Conservation (phyloP, 1,284 basidiomycete genomes). For the Tilletia setariae region DNA sequence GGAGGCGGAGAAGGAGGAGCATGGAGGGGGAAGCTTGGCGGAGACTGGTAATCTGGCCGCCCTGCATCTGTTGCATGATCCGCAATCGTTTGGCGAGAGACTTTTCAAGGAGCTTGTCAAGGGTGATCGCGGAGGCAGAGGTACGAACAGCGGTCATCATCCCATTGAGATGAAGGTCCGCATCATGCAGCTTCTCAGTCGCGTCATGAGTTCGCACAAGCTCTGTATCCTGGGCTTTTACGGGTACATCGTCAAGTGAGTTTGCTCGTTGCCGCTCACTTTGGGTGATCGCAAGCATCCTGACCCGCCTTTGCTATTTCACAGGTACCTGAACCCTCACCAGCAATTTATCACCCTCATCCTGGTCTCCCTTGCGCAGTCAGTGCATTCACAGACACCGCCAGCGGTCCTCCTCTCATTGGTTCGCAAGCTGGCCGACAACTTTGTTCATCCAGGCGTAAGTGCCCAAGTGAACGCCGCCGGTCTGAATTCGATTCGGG, state of each 20-base stretch:
- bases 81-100: slow-evolving; percentile 92
- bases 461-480: slow-evolving; percentile 92
- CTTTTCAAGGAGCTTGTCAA: slow-evolving; percentile 81
- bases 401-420: slow-evolving; percentile 88
- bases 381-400: slow-evolving; percentile 90
- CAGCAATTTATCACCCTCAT: slow-evolving; percentile 92
- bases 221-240: slow-evolving; percentile 94
- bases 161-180: slow-evolving; percentile 95
- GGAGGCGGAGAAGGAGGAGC: slow-evolving; percentile 33
- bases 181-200: slow-evolving; percentile 93
- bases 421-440: slow-evolving; percentile 83
- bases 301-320: slow-evolving; percentile 53
- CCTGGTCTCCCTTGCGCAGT: slow-evolving; percentile 90
- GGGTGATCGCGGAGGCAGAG: slow-evolving; percentile 72
- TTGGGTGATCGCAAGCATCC: slow-evolving; percentile 57
- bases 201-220: slow-evolving; percentile 89
- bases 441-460: slow-evolving; percentile 97
- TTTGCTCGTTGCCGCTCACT: neutral
- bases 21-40: slow-evolving; percentile 20
- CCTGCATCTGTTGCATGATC: slow-evolving; percentile 87
- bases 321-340: slow-evolving; percentile 83
- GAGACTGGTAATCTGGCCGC: slow-evolving; percentile 78
- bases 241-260: slow-evolving; percentile 76
- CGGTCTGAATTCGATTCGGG: slow-evolving; percentile 88
- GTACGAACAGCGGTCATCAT: slow-evolving; percentile 22